Percentiles rank a stretch among this genome's conserved stretches.
Conservation (phyloP, 169 alveolate genomes). For the Eimeria nieschulzi region DNA sequence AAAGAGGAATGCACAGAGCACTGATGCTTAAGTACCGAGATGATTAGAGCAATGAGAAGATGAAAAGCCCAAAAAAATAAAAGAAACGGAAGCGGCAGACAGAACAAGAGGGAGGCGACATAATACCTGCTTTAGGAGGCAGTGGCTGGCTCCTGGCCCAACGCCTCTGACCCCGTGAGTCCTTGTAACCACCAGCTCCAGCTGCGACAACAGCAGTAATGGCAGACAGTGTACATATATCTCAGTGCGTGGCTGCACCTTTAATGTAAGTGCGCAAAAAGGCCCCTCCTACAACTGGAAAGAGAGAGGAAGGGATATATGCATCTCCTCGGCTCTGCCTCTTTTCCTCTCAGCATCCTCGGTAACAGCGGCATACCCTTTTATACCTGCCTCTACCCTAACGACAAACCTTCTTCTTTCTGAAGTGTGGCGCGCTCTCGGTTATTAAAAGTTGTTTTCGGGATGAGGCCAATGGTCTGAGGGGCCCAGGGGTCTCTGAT, state of each 20-base stretch:
- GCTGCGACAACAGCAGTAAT: conserved; percentile 16
- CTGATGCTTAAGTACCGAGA: too few relatives aligned
- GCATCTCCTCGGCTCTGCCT: too few relatives aligned
- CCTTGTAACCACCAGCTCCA: conserved; percentile 18
- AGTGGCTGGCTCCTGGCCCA: conserved; percentile 38
- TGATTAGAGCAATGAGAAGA: background rate
- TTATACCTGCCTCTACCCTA: too few relatives aligned
- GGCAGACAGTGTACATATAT: background rate
- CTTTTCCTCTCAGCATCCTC: too few relatives aligned
- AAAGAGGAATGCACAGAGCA: too few relatives aligned
- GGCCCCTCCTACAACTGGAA: too few relatives aligned
- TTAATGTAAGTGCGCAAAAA: too few relatives aligned
- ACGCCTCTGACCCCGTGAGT: background rate
- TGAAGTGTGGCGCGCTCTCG: too few relatives aligned
- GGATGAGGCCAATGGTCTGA: conserved; percentile 74
- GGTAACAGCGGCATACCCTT: too few relatives aligned
- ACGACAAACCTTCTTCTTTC: too few relatives aligned
- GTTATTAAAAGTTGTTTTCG: conserved; percentile 76
- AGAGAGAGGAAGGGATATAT: too few relatives aligned
- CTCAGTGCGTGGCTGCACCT: too few relatives aligned
- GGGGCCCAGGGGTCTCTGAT: background rate
- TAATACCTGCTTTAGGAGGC: conserved; percentile 38
- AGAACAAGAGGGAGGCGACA: background rate
- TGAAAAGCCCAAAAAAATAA: background rate
- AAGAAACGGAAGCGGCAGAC: background rate